Evolutionary conservation across 2,329 filamentous ascomycete genomes (phyloP).

Genomic region (Nemania serpens): DNA sequence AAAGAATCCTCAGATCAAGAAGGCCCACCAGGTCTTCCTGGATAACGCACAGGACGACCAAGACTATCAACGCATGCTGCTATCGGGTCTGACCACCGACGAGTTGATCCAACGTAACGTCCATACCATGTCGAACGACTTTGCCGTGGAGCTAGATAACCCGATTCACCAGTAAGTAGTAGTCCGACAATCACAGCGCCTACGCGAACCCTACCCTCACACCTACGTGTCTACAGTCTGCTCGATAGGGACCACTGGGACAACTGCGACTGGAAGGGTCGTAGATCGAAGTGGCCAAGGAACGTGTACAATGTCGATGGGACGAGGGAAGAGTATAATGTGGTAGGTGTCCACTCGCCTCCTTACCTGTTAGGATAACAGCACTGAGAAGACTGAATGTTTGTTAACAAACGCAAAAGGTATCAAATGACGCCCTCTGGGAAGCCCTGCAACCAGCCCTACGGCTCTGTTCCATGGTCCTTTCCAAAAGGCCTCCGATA

Average conservation of each 20-base stretch:
- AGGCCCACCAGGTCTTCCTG: slow-evolving; percentile 29
- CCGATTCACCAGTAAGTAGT: slow-evolving; percentile 37
- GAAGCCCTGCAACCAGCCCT: slow-evolving; percentile 36
- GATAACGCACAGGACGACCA: slow-evolving; percentile 32
- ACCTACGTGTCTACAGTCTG: slow-evolving; percentile 23
- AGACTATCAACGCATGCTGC: slow-evolving; percentile 35
- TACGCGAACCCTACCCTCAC: not conserved
- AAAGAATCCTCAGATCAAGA: not conserved
- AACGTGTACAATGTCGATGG: slow-evolving; percentile 34
- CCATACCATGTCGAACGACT: slow-evolving; percentile 29
- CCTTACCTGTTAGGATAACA: not conserved
- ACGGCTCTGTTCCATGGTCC: slow-evolving; percentile 29
- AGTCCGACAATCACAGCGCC: too few relatives aligned
- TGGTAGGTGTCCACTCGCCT: slow-evolving; percentile 27
- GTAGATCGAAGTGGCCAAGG: slow-evolving; percentile 11
- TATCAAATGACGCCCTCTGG: slow-evolving; percentile 36
- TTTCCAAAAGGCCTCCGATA: slow-evolving; percentile 22
- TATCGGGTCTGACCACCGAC: slow-evolving; percentile 37
- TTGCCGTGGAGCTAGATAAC: slow-evolving; percentile 23
- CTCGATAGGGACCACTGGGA: slow-evolving; percentile 28
- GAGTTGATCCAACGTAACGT: slow-evolving; percentile 32
- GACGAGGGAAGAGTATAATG: slow-evolving; percentile 32
- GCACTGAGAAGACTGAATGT: not conserved
- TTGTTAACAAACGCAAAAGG: slow-evolving; percentile 15
- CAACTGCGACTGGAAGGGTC: slow-evolving; percentile 19